These are phyloP conservation scores for Coprinopsis strossmayeri DNA, from an alignment of 768 basidiomycete genomes.

Conservation along the genomic window DNA sequence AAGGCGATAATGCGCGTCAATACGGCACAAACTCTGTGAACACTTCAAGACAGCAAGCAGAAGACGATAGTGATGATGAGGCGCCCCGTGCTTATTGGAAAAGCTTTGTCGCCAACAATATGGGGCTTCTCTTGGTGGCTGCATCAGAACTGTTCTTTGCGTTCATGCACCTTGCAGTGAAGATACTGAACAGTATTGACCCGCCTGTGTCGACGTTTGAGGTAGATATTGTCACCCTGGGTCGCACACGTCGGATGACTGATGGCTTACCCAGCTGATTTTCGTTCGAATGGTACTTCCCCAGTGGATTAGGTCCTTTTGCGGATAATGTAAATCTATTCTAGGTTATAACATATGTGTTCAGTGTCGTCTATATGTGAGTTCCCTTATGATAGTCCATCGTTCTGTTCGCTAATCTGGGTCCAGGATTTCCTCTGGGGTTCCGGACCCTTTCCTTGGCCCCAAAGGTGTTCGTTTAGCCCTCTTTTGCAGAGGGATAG, in stretches of 20 bases:
- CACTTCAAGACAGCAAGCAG: not conserved
- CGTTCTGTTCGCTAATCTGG: not conserved
- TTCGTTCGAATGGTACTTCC: slow-evolving; percentile 13
- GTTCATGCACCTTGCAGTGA: slow-evolving; percentile 18
- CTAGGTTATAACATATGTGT: slow-evolving; percentile 14
- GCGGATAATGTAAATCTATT: not conserved
- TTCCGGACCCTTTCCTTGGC: slow-evolving; percentile 55
- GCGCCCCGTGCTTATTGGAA: not conserved
- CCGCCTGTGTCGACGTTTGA: slow-evolving; percentile 18
- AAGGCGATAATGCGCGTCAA: no score
- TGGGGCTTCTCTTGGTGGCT: slow-evolving; percentile 16
- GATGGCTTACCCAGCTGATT: slow-evolving; percentile 11
- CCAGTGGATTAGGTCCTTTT: not conserved
- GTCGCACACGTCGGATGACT: no score
- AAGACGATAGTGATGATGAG: not conserved
- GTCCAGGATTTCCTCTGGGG: slow-evolving; percentile 29
- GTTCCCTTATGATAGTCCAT: not conserved
- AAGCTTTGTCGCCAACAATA: slow-evolving; percentile 8
- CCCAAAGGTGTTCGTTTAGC: slow-evolving; percentile 56
- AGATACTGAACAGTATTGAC: slow-evolving; percentile 18
- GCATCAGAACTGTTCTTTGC: slow-evolving; percentile 17
- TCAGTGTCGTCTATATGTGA: slow-evolving; percentile 13
- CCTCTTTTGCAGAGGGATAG: slow-evolving; percentile 1
- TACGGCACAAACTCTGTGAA: no score
- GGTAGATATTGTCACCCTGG: slow-evolving; percentile 9